phyloP scores from a whole-genome alignment of 257 asterid genomes.

The Catharanthus roseus region DNA sequence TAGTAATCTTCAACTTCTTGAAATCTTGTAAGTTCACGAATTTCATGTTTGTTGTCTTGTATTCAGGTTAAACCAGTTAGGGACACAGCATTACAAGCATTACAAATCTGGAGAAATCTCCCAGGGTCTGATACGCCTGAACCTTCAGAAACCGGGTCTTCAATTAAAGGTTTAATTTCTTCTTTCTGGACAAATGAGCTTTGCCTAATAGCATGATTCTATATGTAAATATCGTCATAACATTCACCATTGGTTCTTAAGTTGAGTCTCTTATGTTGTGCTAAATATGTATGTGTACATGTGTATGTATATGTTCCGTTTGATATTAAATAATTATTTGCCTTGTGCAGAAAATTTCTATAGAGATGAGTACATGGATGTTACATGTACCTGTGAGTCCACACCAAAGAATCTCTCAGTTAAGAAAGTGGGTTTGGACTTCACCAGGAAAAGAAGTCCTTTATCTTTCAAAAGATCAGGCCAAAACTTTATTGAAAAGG shows the following conservation, averaged over 20 bases:
- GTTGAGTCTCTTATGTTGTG: not conserved
- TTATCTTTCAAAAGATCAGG: conserved; percentile 52
- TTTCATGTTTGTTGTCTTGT: conserved; percentile 13
- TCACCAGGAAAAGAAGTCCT: conserved; percentile 49
- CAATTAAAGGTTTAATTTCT: conserved; percentile 52
- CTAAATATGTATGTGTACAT: too few species aligned
- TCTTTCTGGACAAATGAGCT: not conserved
- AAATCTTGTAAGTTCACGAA: conserved; percentile 24
- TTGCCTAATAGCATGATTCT: not conserved
- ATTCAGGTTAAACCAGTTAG: conserved; percentile 88
- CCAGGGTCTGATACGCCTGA: conserved; percentile 67
- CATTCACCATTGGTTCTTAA: not conserved
- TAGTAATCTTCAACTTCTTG: conserved; percentile 16
- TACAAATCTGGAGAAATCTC: conserved; percentile 77
- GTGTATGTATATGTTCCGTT: not conserved
- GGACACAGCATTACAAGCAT: conserved; percentile 82
- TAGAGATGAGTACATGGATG: conserved; percentile 66
- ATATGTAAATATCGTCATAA: not conserved
- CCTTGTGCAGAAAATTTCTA: conserved; percentile 55
- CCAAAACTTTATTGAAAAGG: conserved; percentile 45
- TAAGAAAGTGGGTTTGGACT: conserved; percentile 40
- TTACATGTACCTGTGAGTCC: conserved; percentile 52
- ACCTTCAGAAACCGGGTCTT: conserved; percentile 92
- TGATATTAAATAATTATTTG: conserved; percentile 18
- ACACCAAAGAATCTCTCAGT: conserved; percentile 38